Evolutionary conservation across 1,139 yeast species (phyloP).

Genomic region (Candida sojae): DNA sequence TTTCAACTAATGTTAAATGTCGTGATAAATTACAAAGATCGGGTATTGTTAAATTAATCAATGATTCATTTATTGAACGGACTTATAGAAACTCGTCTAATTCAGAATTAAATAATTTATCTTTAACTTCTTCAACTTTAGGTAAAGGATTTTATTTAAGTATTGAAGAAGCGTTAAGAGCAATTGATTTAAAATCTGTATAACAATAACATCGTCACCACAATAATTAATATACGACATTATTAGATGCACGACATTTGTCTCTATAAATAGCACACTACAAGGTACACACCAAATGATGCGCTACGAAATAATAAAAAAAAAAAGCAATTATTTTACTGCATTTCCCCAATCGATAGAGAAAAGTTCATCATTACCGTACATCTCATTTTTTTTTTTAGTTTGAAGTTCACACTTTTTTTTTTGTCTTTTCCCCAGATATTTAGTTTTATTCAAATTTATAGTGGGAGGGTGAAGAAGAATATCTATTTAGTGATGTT

Average conservation of each 20-base stretch:
- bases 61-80: slow-evolving; percentile 12
- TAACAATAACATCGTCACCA: background rate
- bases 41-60: slow-evolving; percentile 27
- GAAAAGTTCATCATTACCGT: too few species aligned
- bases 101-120: slow-evolving; percentile 2
- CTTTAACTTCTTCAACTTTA: slow-evolving; percentile 20
- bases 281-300: too few species aligned
- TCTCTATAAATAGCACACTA: too few species aligned
- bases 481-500: too few species aligned
- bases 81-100: slow-evolving; percentile 3
- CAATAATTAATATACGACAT: background rate
- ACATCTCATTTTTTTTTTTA: too few species aligned
- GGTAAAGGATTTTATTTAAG: slow-evolving; percentile 36
- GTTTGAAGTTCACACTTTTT: too few species aligned
- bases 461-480: too few species aligned
- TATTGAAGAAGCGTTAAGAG: slow-evolving; percentile 31
- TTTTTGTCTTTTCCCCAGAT: too few species aligned
- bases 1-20: slow-evolving; percentile 22
- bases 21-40: slow-evolving; percentile 23
- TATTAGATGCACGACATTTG: background rate
- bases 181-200: slow-evolving; percentile 14
- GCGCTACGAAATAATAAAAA: too few species aligned
- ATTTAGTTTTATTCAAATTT: too few species aligned
- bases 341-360: too few species aligned
- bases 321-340: too few species aligned